phyloP scores from a whole-genome alignment of 2,329 filamentous ascomycete species.

The Aspergillus uvarum region DNA sequence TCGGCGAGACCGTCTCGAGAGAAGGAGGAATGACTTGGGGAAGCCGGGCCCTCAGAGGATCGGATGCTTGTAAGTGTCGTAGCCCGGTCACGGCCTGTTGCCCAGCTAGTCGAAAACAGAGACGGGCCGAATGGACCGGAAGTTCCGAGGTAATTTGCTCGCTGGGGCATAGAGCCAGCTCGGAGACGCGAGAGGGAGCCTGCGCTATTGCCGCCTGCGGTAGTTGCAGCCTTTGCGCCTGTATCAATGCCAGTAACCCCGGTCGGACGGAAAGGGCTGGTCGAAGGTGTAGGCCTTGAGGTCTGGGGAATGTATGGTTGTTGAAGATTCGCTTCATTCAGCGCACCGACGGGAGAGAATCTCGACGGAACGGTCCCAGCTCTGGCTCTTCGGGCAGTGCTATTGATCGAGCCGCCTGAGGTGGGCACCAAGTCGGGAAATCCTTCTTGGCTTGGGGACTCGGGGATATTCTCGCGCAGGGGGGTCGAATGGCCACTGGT shows the following conservation, averaged over 20 bases:
- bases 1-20: constrained; percentile 82
- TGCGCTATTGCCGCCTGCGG: constrained; percentile 59
- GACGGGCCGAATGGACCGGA: constrained; percentile 78
- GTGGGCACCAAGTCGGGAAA: constrained; percentile 85
- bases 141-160: constrained; percentile 64
- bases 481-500: constrained; percentile 96
- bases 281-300: constrained; percentile 80
- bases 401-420: constrained; percentile 63
- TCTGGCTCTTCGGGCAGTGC: constrained; percentile 73
- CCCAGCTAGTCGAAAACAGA: constrained; percentile 85
- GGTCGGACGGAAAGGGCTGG: constrained; percentile 78
- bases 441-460: constrained; percentile 87
- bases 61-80: constrained; percentile 88
- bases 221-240: constrained; percentile 39
- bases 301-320: constrained; percentile 68
- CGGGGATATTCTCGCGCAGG: constrained; percentile 93
- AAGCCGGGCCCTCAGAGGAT: constrained; percentile 82
- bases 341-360: constrained; percentile 74
- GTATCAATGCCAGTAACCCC: constrained; percentile 42
- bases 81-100: constrained; percentile 74
- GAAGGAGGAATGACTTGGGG: constrained; percentile 81
- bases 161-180: constrained; percentile 91
- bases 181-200: constrained; percentile 80
- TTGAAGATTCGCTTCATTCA: constrained; percentile 58
- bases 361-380: constrained; percentile 95